Evolutionary conservation across 805 yeast genomes (phyloP), one percentile per base, ranked within the genome.

Genomic region (Zygosaccharomyces lentus): DNA sequence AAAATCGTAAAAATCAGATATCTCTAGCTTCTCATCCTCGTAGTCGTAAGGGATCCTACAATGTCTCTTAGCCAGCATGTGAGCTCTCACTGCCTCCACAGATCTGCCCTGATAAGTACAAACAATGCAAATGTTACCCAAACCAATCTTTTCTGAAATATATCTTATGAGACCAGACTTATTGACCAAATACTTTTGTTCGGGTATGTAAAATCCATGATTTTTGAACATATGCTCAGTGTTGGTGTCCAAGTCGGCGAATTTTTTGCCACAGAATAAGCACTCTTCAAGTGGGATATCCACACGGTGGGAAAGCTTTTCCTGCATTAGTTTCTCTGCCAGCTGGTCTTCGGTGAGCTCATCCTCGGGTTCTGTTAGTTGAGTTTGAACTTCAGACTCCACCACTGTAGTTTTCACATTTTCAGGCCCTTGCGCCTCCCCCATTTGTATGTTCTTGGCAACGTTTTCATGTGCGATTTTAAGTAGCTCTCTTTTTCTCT

Each of bases 121-220:
- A 26, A 76, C 78, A 46, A 93, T 70, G 66, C 99, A 93, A 50
- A 90, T 77, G 57, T 89, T 89, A 42, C 99, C 99, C 42, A 87
- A 76, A 16, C 96, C 93, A 48, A 93, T 80, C 66, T 93, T 93
- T 64, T 93, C 98, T 15, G 89, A 84, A 54, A 93, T 70, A 59
- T 93, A 93, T 9, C 67, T 63, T 10, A 93, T 72, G 30, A 93
- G 73, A 0, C 99, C 98, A 30, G 68, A 75, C 51, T 76, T 75
- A 59, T 91, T 87, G 0, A 70, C 74, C 37, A 93, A 72, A 61
- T 77, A 93, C 44, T 75, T 76, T 51, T 71, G 76, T 65, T 93
- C 99, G 1, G 99, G 99, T 16, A 93, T 76, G 53, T 81, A 90
- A 47, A 93, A 76, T 1, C 98, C 98, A 64, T 86, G 96, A 37